A percentile compares a stretch with the other conserved stretches of the same genome.
phyloP scores from a whole-genome alignment of 1,284 basidiomycete species.

The Apiotrichum montevideense region DNA sequence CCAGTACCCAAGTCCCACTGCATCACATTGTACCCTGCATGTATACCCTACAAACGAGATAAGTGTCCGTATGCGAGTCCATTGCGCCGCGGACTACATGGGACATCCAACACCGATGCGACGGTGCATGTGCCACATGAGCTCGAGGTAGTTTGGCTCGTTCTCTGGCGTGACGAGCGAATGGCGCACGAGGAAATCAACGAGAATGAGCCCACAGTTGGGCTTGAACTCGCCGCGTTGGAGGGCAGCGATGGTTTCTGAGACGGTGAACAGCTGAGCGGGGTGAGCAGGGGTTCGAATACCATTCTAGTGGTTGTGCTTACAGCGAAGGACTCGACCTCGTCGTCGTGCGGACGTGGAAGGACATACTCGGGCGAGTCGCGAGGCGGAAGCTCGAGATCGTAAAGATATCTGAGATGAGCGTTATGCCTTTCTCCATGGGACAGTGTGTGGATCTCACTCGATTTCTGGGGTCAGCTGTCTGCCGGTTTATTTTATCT shows the following conservation, averaged over 20 bases:
- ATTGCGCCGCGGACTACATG: constrained; percentile 3
- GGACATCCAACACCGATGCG: constrained; percentile 34
- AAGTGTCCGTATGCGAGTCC: too few species aligned
- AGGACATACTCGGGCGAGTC: constrained; percentile 48
- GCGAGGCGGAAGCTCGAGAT: constrained; percentile 61
- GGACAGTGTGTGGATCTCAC: constrained; percentile 7
- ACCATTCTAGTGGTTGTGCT: constrained; percentile 3
- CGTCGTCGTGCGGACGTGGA: constrained; percentile 77
- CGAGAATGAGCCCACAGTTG: constrained; percentile 54
- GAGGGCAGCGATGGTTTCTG: constrained; percentile 47
- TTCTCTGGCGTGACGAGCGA: constrained; percentile 52
- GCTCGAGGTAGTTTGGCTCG: constrained; percentile 47
- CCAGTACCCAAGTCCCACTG: too few species aligned
- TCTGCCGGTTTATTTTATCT: background rate
- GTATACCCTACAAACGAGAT: constrained; percentile 10
- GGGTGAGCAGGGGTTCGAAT: too few species aligned
- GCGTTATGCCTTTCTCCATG: too few species aligned
- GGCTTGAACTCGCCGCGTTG: constrained; percentile 52
- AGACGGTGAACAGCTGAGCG: constrained; percentile 33
- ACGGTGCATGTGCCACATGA: constrained; percentile 37
- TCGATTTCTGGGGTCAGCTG: constrained; percentile 21
- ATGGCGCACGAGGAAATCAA: constrained; percentile 55
- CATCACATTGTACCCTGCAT: constrained; percentile 17
- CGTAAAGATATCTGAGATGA: constrained; percentile 59
- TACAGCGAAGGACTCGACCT: constrained; percentile 73